Base-by-base conservation (phyloP, 176 grass and related monocot genomes). In the Aechmea fasciata region DNA sequence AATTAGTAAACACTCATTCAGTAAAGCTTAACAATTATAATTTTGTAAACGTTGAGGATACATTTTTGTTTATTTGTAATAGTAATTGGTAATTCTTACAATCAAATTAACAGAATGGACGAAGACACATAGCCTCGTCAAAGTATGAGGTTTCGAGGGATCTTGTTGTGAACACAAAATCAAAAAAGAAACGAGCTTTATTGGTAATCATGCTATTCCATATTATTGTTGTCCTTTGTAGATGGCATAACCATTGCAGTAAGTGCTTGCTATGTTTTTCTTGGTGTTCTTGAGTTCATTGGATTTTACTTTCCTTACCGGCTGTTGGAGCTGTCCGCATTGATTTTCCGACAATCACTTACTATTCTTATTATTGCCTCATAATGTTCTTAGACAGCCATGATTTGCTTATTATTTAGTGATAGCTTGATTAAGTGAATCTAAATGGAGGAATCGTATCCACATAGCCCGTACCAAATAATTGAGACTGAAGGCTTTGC, bases 91-190 rank as follows among this genome's bases (percentile, higher is more conserved):
- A 59, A 9, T 59, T 59, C n/a, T 15, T 15, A 1, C 13, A 15
- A 59, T 59, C 13, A 77, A 83, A 75, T 69, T 84, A 82, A 67
- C 82, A 99, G 94, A 99, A 99, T 65, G 87, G 90, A 51, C 73
- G 90, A 61, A 90, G 90, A 66, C 82, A 93, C 79, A 84, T 99
- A 73, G 64, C 89, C 47, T 90, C 80, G 51, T 99, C 94, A 13
- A 99, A 93, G 80, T 79, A 85, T 83, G 87, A 99, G 57, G 80
- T 99, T 49, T 93, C 94, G 49, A 93, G 94, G 68, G 94, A 99
- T 85, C 90, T 99, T 70, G 90, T 99, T 85, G 94, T 99, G 50
- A 90, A 93, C 85, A 86, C 79, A 86, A 93, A 93, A 83, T 99
- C 90, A 69, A 99, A 87, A 82, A 93, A 85, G 80, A 99, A 99